A percentile compares a stretch with the other conserved stretches of the same genome.
phyloP scores from a whole-genome alignment of 129 eudicot genomes.

The Pulicaria dysenterica region DNA sequence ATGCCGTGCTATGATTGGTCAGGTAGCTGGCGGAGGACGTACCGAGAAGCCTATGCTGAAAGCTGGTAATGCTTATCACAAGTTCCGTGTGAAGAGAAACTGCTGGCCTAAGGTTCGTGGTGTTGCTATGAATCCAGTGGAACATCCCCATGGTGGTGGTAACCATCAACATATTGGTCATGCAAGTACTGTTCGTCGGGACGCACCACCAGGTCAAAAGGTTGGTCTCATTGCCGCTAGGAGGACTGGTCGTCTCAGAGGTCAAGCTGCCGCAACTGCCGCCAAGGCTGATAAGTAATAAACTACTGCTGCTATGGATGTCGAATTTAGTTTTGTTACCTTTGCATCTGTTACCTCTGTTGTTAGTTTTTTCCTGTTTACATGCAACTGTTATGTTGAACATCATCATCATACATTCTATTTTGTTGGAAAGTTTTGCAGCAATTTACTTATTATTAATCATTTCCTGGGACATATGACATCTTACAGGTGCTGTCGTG shows the following conservation, averaged over 20 bases:
- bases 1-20: constrained; percentile 93
- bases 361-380: constrained; percentile 23
- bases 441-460: constrained; percentile 2
- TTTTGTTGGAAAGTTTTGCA: constrained; percentile 33
- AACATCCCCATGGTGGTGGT: constrained; percentile 99
- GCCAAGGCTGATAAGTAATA: constrained; percentile 71
- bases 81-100: constrained; percentile 91
- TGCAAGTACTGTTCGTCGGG: constrained; percentile 86
- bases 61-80: constrained; percentile 95
- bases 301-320: not conserved
- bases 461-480: not conserved
- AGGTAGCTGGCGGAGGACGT: constrained; percentile 92
- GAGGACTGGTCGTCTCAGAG: constrained; percentile 92
- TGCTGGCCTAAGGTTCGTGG: constrained; percentile 99
- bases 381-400: constrained; percentile 26
- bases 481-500: too few relatives aligned
- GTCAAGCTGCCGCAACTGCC: constrained; percentile 87
- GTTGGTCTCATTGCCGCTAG: constrained; percentile 95
- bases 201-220: constrained; percentile 91
- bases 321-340: constrained; percentile 30
- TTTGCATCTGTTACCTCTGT: not conserved
- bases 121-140: constrained; percentile 98
- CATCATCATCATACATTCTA: constrained; percentile 27
- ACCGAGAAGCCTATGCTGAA: constrained; percentile 86
- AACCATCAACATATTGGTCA: constrained; percentile 98